Evolutionary conservation across 306 rosid species (phyloP).

Genomic region (Sindora glabra): DNA sequence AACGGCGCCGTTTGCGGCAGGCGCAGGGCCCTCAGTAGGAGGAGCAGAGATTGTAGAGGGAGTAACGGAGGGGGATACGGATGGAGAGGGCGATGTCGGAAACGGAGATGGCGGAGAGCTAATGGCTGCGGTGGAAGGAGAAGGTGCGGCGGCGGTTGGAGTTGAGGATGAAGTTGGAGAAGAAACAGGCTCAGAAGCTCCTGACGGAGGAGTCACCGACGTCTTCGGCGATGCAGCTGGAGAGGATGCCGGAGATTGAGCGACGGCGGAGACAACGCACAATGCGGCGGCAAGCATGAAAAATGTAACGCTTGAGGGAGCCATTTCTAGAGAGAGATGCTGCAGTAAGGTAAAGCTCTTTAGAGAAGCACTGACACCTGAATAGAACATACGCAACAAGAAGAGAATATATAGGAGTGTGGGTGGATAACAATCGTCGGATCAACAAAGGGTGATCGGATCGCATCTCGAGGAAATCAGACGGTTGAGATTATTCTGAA

Average conservation of each 20-base stretch:
- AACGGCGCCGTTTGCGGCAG: background rate
- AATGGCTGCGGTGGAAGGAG: background rate
- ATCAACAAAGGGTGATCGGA: no score
- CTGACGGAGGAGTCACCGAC: background rate
- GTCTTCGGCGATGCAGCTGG: conserved; percentile 12
- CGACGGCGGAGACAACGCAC: background rate
- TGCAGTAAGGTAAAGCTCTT: background rate
- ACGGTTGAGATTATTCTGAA: no score
- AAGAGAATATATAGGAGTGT: background rate
- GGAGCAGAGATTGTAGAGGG: background rate
- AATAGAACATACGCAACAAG: background rate
- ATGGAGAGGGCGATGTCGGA: background rate
- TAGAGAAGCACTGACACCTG: background rate
- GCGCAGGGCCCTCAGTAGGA: background rate
- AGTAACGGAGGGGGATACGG: background rate
- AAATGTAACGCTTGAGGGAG: background rate
- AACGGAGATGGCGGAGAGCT: background rate
- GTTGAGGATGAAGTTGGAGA: background rate
- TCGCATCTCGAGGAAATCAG: no score
- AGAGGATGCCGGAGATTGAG: conserved; percentile 15
- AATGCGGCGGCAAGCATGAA: background rate
- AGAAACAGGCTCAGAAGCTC: background rate
- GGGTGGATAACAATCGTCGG: background rate
- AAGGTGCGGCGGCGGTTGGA: background rate
- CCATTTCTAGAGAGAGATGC: background rate